A percentile compares a stretch with the other conserved stretches of the same genome.
Conservation (phyloP, 2,329 filamentous ascomycete species). For the Cytospora piceae region DNA sequence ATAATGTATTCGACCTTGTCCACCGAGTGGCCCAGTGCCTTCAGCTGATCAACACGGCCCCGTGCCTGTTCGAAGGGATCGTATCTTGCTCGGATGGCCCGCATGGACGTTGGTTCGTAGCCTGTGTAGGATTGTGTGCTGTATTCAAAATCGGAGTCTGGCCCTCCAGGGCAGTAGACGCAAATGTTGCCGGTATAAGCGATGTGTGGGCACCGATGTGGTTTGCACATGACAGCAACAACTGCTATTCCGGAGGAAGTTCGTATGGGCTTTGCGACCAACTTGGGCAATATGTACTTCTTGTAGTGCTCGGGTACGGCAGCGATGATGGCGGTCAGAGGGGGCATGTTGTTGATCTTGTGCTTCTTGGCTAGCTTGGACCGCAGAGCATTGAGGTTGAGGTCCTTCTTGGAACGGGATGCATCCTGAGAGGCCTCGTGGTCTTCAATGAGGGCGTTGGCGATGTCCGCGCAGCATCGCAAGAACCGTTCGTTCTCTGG, state of each 20-base stretch:
- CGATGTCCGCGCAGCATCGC: slow-evolving; percentile 93
- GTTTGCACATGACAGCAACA: slow-evolving; percentile 99
- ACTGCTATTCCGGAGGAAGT: slow-evolving; percentile 97
- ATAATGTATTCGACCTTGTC: slow-evolving; percentile 99
- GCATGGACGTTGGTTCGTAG: slow-evolving; percentile 98
- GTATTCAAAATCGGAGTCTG: slow-evolving; percentile 98
- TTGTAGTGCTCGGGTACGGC: slow-evolving; percentile 99
- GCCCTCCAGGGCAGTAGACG: slow-evolving; percentile 96
- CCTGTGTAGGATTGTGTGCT: slow-evolving; percentile 98
- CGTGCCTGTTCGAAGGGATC: slow-evolving; percentile 97
- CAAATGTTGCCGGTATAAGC: slow-evolving; percentile 99
- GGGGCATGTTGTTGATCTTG: slow-evolving; percentile 82
- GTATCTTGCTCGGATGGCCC: slow-evolving; percentile 93
- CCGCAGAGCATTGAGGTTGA: slow-evolving; percentile 89
- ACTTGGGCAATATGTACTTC: slow-evolving; percentile 95
- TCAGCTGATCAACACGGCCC: slow-evolving; percentile 94
- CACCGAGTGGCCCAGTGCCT: slow-evolving; percentile 91
- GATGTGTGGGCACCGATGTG: slow-evolving; percentile 95
- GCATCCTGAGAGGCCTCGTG: slow-evolving; percentile 80
- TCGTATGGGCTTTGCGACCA: slow-evolving; percentile 95
- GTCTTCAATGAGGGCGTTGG: slow-evolving; percentile 90
- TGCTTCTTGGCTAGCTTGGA: slow-evolving; percentile 93
- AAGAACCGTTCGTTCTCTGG: slow-evolving; percentile 95
- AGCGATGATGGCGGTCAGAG: slow-evolving; percentile 94
- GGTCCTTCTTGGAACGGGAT: slow-evolving; percentile 75